Evolutionary conservation across 1,284 basidiomycete genomes (phyloP), one percentile per base, ranked within the genome.

Genomic region (Phellopilus nigrolimitatus): DNA sequence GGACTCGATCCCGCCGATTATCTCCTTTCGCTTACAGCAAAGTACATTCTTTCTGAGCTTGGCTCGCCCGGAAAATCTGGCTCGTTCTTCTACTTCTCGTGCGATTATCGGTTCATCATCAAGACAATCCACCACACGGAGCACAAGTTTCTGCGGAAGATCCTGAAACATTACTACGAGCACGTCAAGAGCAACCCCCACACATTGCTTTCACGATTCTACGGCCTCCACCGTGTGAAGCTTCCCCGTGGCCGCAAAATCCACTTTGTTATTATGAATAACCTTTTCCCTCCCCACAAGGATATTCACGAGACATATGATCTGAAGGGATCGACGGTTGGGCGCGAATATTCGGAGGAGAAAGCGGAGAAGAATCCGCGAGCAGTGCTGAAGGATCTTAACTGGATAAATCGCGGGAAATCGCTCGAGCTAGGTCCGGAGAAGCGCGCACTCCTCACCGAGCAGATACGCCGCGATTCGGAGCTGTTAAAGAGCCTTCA

Each of bases 251-350:
- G 95, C 0, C 77, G 80, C 48, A 99, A 99, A 73, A 98, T 99
- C 51, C 95, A 99, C 68, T 99, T 99, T 66, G 93, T 98, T 51
- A 97, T 99, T 71, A 98, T 99, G 95, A 99, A 99, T 76, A 99
- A 99, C 67, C 78, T 99, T 39, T 98, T 99, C 73, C 95, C 95
- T 0, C 89, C 95, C 0, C 95, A 98, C 71, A 84, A 92, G 60
- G 97, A 99, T 67, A 80, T 99, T 42, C 95, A 99, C 70, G 95
- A 98, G 73, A 97, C 95, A 28, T 99, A 91, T 66, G 95, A 99
- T 67, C 75, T 99, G 58, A 99, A 99, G 66, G 95, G 95, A 0
- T 93, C 89, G 37, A 92, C 94, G 0, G 84, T 94, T 2, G 94
- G 95, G 0, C 76, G 95, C 24, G 79, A 88, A 66, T 95, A 93